A percentile compares a stretch with the other conserved stretches of the same genome.
Evolutionary conservation across 2,329 filamentous ascomycete genomes (phyloP).

Genomic region (Alternaria hordeiaustralica): DNA sequence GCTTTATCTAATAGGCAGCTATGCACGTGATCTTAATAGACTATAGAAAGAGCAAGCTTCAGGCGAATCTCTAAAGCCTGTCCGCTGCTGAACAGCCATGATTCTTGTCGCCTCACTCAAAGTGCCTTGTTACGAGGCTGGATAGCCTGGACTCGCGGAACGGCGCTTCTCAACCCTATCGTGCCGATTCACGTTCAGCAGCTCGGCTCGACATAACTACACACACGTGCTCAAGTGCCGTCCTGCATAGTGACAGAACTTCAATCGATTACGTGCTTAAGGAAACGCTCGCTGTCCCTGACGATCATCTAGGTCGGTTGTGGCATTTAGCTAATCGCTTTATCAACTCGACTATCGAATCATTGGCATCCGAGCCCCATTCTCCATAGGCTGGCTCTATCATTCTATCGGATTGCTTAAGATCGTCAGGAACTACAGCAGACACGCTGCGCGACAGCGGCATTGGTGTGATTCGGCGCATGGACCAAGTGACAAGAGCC

Average conservation of each 20-base stretch:
- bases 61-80: neutral
- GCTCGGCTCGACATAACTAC: neutral
- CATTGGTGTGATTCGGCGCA: neutral
- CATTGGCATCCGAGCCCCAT: neutral
- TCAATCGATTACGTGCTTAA: neutral
- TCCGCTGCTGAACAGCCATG: neutral
- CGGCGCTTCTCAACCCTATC: neutral
- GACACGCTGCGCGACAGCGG: neutral
- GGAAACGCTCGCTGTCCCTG: neutral
- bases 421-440: neutral
- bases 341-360: neutral
- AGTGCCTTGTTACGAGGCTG: neutral
- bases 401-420: neutral
- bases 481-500: neutral
- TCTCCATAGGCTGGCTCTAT: neutral
- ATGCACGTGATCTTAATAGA: too few species aligned
- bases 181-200: neutral
- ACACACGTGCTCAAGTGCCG: neutral
- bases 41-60: too few species aligned
- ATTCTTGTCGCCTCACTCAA: neutral
- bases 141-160: neutral
- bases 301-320: neutral
- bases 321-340: neutral
- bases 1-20: too few species aligned
- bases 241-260: neutral